phyloP scores from a whole-genome alignment of 2,329 filamentous ascomycete species.

The Cercospora sp. region DNA sequence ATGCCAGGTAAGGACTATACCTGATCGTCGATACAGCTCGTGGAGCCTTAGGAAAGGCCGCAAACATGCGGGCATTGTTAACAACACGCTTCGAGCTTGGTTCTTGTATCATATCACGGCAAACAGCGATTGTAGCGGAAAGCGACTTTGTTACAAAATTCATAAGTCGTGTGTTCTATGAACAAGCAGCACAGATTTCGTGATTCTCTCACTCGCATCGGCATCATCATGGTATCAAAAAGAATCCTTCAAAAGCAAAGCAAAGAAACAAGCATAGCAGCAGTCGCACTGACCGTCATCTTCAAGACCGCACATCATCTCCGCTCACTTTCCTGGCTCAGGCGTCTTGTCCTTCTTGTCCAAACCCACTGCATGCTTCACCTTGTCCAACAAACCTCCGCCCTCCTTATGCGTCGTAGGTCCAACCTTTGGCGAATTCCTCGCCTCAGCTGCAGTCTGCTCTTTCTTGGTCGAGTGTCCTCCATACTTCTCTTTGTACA shows the following conservation, averaged over 20 bases:
- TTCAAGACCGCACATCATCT: too few relatives aligned
- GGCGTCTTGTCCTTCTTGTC: constrained; percentile 32
- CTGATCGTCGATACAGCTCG: too few relatives aligned
- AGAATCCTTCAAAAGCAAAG: background rate
- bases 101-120: too few relatives aligned
- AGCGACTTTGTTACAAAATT: too few relatives aligned
- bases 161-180: background rate
- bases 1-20: too few relatives aligned
- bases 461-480: constrained; percentile 44
- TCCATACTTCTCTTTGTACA: constrained; percentile 51
- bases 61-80: too few relatives aligned
- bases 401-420: constrained; percentile 2
- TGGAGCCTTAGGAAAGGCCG: too few relatives aligned
- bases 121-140: too few relatives aligned
- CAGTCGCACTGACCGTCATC: too few relatives aligned
- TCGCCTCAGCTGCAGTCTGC: constrained; percentile 22
- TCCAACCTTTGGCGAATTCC: constrained; percentile 1
- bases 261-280: background rate
- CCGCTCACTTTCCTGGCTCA: constrained; percentile 17
- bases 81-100: too few relatives aligned
- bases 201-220: background rate
- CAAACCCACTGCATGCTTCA: constrained; percentile 42
- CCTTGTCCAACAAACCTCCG: constrained; percentile 46
- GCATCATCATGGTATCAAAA: background rate
- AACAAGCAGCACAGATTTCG: background rate